Percentiles rank a stretch among this genome's conserved stretches.
Evolutionary conservation across 345 rosid genomes (phyloP).

Genomic region (Brassica cretica): DNA sequence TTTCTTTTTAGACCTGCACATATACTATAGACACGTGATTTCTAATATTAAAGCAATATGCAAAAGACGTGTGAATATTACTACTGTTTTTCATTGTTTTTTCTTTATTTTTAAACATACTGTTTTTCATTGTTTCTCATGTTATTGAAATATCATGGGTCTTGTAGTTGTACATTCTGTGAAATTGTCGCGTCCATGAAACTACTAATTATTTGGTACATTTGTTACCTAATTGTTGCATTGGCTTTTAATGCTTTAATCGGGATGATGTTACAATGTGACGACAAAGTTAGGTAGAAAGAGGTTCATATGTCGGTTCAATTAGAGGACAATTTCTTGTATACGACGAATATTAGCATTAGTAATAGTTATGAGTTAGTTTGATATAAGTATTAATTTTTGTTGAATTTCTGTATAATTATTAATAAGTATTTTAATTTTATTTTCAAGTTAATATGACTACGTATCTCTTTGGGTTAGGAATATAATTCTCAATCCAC

Average conservation of each 20-base stretch:
- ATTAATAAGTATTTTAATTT: neutral
- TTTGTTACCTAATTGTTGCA: neutral
- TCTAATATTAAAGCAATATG: constrained; percentile 21
- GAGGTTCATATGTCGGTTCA: constrained; percentile 8
- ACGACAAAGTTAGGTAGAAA: constrained; percentile 9
- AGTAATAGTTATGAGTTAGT: neutral
- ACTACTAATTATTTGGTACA: constrained; percentile 1
- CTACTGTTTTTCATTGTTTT: neutral
- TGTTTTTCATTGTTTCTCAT: constrained; percentile 6
- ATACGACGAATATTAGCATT: neutral
- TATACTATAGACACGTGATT: constrained; percentile 28
- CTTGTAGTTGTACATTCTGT: constrained; percentile 22
- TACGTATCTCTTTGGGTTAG: neutral
- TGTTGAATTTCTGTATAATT: neutral
- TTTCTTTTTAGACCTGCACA: neutral
- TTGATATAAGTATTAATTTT: neutral
- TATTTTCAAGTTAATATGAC: neutral
- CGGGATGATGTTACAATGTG: constrained; percentile 30
- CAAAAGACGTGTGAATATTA: constrained; percentile 30
- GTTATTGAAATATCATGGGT: constrained; percentile 29
- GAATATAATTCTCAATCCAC: neutral
- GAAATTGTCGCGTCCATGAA: constrained; percentile 29
- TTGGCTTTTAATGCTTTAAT: neutral
- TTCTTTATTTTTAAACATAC: too few relatives aligned
- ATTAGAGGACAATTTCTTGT: neutral